Conservation (phyloP, 257 asterid genomes). For the Fraxinus pennsylvanica region DNA sequence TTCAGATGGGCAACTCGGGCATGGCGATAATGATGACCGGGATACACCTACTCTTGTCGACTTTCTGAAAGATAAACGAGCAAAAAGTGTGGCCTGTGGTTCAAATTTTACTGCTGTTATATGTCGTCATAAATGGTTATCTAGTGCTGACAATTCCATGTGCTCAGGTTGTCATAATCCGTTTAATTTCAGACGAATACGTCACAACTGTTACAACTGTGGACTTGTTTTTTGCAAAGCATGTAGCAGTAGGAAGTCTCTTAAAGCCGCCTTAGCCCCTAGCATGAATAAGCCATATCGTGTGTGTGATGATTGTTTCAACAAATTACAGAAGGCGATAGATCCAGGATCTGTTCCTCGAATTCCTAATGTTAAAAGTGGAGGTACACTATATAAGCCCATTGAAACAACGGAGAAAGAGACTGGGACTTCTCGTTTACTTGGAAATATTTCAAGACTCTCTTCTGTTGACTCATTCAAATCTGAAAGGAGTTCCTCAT, state of each 20-base stretch:
- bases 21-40: conserved; percentile 64
- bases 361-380: conserved; percentile 43
- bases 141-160: conserved; percentile 60
- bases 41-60: conserved; percentile 57
- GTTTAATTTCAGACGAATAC: conserved; percentile 75
- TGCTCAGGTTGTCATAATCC: conserved; percentile 75
- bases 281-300: conserved; percentile 73
- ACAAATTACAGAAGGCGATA: conserved; percentile 54
- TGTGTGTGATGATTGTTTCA: conserved; percentile 87
- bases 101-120: conserved; percentile 74
- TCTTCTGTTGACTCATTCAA: conserved; percentile 66
- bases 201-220: conserved; percentile 93
- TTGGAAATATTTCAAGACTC: conserved; percentile 47
- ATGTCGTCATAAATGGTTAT: conserved; percentile 76
- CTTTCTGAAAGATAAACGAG: conserved; percentile 72
- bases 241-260: conserved; percentile 66
- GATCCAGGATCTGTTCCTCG: conserved; percentile 41
- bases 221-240: conserved; percentile 82
- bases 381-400: conserved; percentile 34
- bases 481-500: conserved; percentile 44
- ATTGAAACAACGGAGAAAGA: conserved; percentile 46
- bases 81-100: conserved; percentile 69
- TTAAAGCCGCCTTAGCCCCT: conserved; percentile 84
- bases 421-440: conserved; percentile 34
- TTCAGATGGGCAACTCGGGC: conserved; percentile 77